A percentile compares a stretch with the other conserved stretches of the same genome.
Evolutionary conservation across 805 yeast genomes (phyloP).

Genomic region (Gaillardinia entomophila): DNA sequence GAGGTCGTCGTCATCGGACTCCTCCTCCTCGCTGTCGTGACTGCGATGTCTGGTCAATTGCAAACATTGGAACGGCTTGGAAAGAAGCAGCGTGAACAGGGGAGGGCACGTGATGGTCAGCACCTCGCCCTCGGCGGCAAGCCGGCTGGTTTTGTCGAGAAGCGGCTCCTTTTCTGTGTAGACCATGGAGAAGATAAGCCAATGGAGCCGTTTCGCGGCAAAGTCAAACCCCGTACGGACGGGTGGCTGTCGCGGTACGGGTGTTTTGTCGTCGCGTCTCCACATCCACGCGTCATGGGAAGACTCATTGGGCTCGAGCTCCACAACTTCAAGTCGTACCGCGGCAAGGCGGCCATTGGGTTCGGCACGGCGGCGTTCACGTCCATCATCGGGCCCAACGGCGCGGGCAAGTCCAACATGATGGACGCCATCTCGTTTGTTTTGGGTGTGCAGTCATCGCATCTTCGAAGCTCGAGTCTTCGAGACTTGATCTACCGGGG

Average conservation of each 20-base stretch:
- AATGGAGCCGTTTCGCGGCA: too few species aligned
- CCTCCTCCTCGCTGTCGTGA: neutral
- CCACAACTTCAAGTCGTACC: conserved; percentile 86
- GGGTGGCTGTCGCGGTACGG: too few species aligned
- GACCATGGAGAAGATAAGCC: neutral
- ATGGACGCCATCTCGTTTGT: conserved; percentile 97
- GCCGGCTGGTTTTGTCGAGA: conserved; percentile 1
- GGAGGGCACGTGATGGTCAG: conserved; percentile 14
- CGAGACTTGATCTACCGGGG: conserved; percentile 83
- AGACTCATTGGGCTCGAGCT: conserved; percentile 72
- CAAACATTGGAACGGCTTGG: conserved; percentile 20
- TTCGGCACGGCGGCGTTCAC: conserved; percentile 83
- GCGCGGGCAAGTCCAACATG: conserved; percentile 95
- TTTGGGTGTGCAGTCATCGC: conserved; percentile 72
- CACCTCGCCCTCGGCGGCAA: conserved; percentile 8
- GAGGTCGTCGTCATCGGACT: conserved; percentile 12
- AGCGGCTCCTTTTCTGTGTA: conserved; percentile 11
- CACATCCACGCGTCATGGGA: conserved; percentile 55
- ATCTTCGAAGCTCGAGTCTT: conserved; percentile 67
- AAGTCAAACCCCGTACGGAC: too few species aligned
- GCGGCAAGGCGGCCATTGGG: conserved; percentile 69
- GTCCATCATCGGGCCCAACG: conserved; percentile 96
- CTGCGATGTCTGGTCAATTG: conserved; percentile 2
- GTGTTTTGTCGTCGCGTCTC: too few species aligned
- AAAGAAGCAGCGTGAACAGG: conserved; percentile 9